These are phyloP conservation scores for Naganishia onofrii DNA, from an alignment of 768 basidiomycete species.

Conservation along the genomic window DNA sequence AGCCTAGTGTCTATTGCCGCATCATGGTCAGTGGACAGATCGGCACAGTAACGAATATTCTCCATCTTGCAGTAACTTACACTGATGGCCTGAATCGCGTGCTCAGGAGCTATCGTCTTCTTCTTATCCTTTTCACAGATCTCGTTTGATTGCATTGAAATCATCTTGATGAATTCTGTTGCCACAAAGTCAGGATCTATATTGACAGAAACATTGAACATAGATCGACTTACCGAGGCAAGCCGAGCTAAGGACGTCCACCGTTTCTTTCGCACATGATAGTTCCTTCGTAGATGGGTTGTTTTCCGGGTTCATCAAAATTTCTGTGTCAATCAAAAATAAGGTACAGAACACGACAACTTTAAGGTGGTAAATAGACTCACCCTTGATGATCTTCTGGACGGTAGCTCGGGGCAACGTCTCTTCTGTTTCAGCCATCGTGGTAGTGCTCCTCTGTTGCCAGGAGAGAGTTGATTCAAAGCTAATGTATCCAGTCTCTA, in stretches of 20 bases:
- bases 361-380: conserved; percentile 31
- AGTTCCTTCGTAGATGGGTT: conserved; percentile 51
- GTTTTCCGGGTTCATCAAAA: conserved; percentile 69
- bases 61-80: conserved; percentile 54
- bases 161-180: conserved; percentile 93
- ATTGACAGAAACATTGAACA: not conserved
- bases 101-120: conserved; percentile 98
- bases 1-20: conserved; percentile 73
- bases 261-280: conserved; percentile 88
- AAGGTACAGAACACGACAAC: conserved; percentile 25
- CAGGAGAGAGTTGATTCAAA: no score
- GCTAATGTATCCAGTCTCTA: no score
- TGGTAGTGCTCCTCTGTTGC: conserved; percentile 17
- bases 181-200: not conserved
- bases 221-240: conserved; percentile 82
- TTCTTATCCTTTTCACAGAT: conserved; percentile 97
- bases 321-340: conserved; percentile 59
- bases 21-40: not conserved
- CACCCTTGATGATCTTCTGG: conserved; percentile 91
- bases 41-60: not conserved
- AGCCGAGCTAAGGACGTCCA: conserved; percentile 94
- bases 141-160: conserved; percentile 96
- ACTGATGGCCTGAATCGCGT: conserved; percentile 87
- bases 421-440: conserved; percentile 87
- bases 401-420: conserved; percentile 96